A percentile compares a stretch with the other conserved stretches of the same genome.
Conservation (phyloP, 768 basidiomycete genomes). For the Suillus clintonianus region DNA sequence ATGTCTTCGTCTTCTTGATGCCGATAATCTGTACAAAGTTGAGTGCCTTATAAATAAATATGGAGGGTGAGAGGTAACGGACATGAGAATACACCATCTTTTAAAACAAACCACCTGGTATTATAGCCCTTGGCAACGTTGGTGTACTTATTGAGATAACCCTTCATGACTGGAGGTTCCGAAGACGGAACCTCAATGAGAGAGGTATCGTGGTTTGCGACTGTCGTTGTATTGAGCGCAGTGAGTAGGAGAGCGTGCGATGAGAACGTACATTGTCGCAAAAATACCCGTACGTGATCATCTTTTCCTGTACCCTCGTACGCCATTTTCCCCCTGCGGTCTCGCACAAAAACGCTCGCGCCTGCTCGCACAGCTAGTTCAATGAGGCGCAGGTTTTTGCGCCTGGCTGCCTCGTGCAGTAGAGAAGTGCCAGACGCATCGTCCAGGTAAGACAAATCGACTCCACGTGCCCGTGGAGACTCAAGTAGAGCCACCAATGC, state of each 20-base stretch:
- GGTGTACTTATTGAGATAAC: slow-evolving; percentile 88
- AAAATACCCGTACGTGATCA: slow-evolving; percentile 78
- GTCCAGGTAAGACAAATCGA: slow-evolving; percentile 83
- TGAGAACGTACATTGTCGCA: slow-evolving; percentile 72
- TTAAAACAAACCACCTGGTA: slow-evolving; percentile 90
- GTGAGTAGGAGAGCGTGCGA: neutral
- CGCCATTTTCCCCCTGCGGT: slow-evolving; percentile 70
- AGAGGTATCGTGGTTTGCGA: slow-evolving; percentile 78
- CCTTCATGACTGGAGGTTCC: slow-evolving; percentile 66
- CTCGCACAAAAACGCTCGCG: slow-evolving; percentile 86
- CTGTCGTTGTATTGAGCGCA: slow-evolving; percentile 36
- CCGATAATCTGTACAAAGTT: slow-evolving; percentile 58
- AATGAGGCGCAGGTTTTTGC: slow-evolving; percentile 78
- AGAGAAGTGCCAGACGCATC: slow-evolving; percentile 75
- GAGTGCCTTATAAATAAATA: neutral
- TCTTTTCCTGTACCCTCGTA: slow-evolving; percentile 74
- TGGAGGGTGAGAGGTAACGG: slow-evolving; percentile 30
- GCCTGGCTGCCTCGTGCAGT: slow-evolving; percentile 83
- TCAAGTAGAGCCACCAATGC: slow-evolving; percentile 60
- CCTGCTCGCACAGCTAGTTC: slow-evolving; percentile 85
- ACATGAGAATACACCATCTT: slow-evolving; percentile 86
- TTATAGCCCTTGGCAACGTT: slow-evolving; percentile 91
- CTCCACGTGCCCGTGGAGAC: slow-evolving; percentile 65
- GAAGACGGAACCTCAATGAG: slow-evolving; percentile 53
- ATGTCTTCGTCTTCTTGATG: slow-evolving; percentile 89